Conservation (phyloP, 2,329 filamentous ascomycete species). For the Eutypa lata region DNA sequence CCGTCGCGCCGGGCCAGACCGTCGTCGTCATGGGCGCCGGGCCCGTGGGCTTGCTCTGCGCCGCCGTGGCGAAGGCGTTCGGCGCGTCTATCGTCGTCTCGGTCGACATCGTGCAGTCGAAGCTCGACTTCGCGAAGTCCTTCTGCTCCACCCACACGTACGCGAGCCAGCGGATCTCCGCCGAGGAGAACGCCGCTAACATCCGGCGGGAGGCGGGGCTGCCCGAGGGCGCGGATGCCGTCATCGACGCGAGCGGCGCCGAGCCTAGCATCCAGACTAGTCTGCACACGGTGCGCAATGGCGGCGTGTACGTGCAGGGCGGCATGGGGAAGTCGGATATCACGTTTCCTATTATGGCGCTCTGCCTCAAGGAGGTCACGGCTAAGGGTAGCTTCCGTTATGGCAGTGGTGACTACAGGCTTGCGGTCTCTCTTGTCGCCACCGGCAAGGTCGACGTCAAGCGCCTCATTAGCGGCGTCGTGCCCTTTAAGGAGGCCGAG, state of each 20-base stretch:
- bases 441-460: slow-evolving; percentile 75
- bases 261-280: slow-evolving; percentile 74
- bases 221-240: slow-evolving; percentile 66
- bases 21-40: slow-evolving; percentile 86
- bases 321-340: slow-evolving; percentile 90
- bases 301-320: slow-evolving; percentile 78
- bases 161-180: slow-evolving; percentile 56
- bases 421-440: slow-evolving; percentile 74
- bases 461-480: slow-evolving; percentile 73
- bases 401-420: slow-evolving; percentile 79
- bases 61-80: slow-evolving; percentile 78
- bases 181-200: slow-evolving; percentile 71
- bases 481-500: slow-evolving; percentile 79
- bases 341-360: slow-evolving; percentile 84
- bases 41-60: slow-evolving; percentile 83
- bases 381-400: slow-evolving; percentile 89
- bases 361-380: slow-evolving; percentile 86
- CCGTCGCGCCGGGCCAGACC: slow-evolving; percentile 68
- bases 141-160: slow-evolving; percentile 74
- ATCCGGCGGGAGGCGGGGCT: slow-evolving; percentile 64
- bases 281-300: slow-evolving; percentile 66
- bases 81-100: slow-evolving; percentile 83
- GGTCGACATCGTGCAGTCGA: slow-evolving; percentile 79
- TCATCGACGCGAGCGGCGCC: slow-evolving; percentile 77
- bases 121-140: slow-evolving; percentile 73